These are phyloP conservation scores for Plasmodium malariae DNA, from an alignment of 169 alveolate species.

Conservation along the genomic window DNA sequence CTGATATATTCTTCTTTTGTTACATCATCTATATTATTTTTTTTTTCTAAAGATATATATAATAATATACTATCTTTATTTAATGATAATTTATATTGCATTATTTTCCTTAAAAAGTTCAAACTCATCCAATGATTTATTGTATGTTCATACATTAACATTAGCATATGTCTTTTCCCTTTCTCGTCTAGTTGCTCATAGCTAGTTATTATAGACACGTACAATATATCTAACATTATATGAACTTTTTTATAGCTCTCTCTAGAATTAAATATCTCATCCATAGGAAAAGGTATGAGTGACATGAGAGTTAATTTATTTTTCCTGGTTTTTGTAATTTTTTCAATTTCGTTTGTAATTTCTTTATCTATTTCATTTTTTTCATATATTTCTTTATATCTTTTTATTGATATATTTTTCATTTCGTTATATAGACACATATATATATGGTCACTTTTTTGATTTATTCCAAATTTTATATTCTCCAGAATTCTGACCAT, in stretches of 20 bases:
- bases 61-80: constrained; percentile 38
- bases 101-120: constrained; percentile 53
- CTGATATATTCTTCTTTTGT: constrained; percentile 12
- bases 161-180: constrained; percentile 34
- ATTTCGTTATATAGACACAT: constrained; percentile 44
- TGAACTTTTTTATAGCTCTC: constrained; percentile 23
- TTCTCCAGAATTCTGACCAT: constrained; percentile 20
- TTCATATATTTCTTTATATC: constrained; percentile 25
- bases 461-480: constrained; percentile 34
- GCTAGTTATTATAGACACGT: constrained; percentile 41
- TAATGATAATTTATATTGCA: constrained; percentile 38
- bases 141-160: constrained; percentile 36
- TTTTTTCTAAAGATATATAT: constrained; percentile 34
- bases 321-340: constrained; percentile 7
- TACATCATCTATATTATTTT: background rate
- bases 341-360: constrained; percentile 29
- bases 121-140: constrained; percentile 62
- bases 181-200: constrained; percentile 10
- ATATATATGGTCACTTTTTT: constrained; percentile 28
- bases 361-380: constrained; percentile 21
- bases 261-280: constrained; percentile 2
- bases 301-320: constrained; percentile 15
- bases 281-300: constrained; percentile 27
- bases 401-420: constrained; percentile 19
- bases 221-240: constrained; percentile 43